These are phyloP conservation scores for Lentinula guzmanii DNA, from an alignment of 768 basidiomycete species.

Conservation along the genomic window DNA sequence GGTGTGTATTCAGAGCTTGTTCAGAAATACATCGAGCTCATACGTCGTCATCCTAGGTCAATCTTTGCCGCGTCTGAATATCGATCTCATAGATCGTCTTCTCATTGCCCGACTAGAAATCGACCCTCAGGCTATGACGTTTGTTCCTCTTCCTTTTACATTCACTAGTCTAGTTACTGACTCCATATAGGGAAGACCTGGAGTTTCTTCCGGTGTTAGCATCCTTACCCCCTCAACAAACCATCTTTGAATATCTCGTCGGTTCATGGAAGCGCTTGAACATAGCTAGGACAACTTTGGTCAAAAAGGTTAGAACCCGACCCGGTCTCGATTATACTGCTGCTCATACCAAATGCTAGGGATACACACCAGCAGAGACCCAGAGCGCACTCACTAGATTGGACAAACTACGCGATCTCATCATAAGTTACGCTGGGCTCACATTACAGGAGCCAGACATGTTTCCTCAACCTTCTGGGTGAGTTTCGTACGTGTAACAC, in stretches of 20 bases:
- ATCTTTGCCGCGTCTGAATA: constrained; percentile 39
- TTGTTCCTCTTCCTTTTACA: constrained; percentile 21
- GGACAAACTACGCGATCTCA: constrained; percentile 72
- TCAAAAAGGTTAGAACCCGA: constrained; percentile 51
- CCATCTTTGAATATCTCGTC: constrained; percentile 84
- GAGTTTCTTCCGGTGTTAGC: constrained; percentile 70
- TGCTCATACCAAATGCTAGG: constrained; percentile 24
- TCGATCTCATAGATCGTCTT: constrained; percentile 67
- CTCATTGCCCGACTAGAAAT: constrained; percentile 83
- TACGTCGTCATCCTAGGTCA: constrained; percentile 11
- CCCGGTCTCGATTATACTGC: not conserved
- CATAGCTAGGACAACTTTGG: constrained; percentile 38
- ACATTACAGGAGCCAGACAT: constrained; percentile 89
- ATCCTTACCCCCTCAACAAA: constrained; percentile 71
- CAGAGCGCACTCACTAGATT: constrained; percentile 56
- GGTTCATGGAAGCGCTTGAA: constrained; percentile 91
- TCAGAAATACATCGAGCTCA: not conserved
- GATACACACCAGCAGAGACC: constrained; percentile 55
- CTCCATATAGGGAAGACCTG: constrained; percentile 53
- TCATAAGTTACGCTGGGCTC: constrained; percentile 87
- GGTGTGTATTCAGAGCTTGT: constrained; percentile 24
- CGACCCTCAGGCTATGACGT: constrained; percentile 68
- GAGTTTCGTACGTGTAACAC: constrained; percentile 6
- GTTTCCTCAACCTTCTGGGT: constrained; percentile 88
- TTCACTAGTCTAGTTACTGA: constrained; percentile 5